These are phyloP conservation scores for Hypholoma sublateritium DNA, from an alignment of 768 basidiomycete genomes.

Conservation along the genomic window DNA sequence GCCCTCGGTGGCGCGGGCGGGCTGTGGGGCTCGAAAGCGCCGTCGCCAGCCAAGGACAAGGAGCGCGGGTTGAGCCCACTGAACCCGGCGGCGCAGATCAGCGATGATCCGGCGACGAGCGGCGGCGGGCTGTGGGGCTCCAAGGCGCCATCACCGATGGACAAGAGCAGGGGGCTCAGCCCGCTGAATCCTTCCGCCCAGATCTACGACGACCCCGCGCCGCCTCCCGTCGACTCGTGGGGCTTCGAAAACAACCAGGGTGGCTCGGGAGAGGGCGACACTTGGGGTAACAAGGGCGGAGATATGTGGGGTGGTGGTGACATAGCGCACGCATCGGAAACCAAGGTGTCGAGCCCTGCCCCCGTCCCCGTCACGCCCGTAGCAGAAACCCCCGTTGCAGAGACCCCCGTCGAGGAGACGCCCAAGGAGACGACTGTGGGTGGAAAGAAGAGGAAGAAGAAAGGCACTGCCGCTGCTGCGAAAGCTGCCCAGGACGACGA, in stretches of 20 bases:
- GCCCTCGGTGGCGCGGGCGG: neutral
- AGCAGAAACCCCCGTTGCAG: constrained; percentile 12
- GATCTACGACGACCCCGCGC: constrained; percentile 11
- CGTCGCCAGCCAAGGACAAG: constrained; percentile 22
- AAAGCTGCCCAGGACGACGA: neutral
- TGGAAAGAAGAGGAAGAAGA: constrained; percentile 27
- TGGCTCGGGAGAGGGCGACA: neutral
- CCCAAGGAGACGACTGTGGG: constrained; percentile 12
- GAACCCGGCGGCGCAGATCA: neutral
- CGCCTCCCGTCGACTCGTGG: constrained; percentile 12
- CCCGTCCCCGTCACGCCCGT: constrained; percentile 7
- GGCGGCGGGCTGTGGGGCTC: constrained; percentile 17
- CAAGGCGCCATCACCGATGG: constrained; percentile 23
- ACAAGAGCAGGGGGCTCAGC: constrained; percentile 26
- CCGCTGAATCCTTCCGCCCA: constrained; percentile 35
- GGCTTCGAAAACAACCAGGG: constrained; percentile 8
- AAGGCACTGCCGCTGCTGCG: neutral
- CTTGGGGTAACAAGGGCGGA: constrained; percentile 12
- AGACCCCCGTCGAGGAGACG: constrained; percentile 13
- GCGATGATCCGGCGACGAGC: constrained; percentile 7
- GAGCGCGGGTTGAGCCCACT: constrained; percentile 23
- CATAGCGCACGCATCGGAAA: neutral
- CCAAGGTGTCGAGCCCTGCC: constrained; percentile 6
- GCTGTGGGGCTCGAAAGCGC: constrained; percentile 22
- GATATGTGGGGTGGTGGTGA: constrained; percentile 11